Evolutionary conservation across 371 early-diverging fungal genomes (phyloP), one percentile per base, ranked within the genome.

Genomic region (Rhizopus delemar): DNA sequence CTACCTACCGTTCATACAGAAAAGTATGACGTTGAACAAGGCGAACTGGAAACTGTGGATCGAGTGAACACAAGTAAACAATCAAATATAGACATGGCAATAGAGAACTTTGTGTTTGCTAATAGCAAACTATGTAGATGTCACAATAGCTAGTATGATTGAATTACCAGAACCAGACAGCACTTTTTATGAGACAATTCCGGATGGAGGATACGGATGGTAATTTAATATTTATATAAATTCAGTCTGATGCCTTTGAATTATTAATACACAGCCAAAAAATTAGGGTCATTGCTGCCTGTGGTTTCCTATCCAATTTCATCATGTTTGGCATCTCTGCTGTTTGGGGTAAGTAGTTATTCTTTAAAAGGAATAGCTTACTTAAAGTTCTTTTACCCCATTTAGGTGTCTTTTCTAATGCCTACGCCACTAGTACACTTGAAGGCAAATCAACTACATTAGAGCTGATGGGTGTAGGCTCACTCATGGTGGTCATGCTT

Each of bases 381-480:
- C 13, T 58, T 39, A 28, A 36, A 22, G 8, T 57, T 50, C 41
- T 46, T n/a, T 46, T 32, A 39, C 51, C 50, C 5, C 56, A 43
- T 43, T 1, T 15, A 74, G 74, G 74, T 58, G 70, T 75, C 3
- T 75, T 75, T 29, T 75, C 73, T 12, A 62, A 72, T 58, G 70
- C 68, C 15, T 66, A 48, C 32, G 65, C 70, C 5, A 65, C 62
- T 2, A 60, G 63, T 7, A 43, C 69, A 8, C 67, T 75, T 33
- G 57, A 70, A 56, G 77, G 70, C 31, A 58, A 70, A 38, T 69
- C 79, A 12, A 67, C 68, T 4, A 74, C 73, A 1, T 56, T 78
- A 11, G 64, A 80, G 36, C 57, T 83, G 3, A 74, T 81, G 71
- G 75, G 80, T 59, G 71, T 83, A n/a, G 84, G 84, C 0, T 73